Conservation (phyloP, 352 stramenopile genomes). For the Phytophthora uliginosa region DNA sequence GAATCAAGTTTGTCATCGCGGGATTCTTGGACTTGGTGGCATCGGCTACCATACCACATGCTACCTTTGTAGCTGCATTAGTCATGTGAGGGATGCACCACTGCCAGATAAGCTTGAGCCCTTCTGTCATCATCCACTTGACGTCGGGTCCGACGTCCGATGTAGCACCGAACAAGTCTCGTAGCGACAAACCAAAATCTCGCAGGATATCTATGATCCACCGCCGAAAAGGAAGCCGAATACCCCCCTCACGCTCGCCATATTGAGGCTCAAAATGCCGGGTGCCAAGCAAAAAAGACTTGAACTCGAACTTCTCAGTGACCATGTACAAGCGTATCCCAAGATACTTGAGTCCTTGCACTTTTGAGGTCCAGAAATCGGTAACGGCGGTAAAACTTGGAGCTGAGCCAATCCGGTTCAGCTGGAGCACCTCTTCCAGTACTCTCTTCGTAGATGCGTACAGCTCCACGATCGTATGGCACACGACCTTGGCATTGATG, state of each 20-base stretch:
- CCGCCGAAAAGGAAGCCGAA: slow-evolving; percentile 2
- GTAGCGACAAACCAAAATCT: slow-evolving; percentile 6
- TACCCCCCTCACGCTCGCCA: slow-evolving; percentile 13
- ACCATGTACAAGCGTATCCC: slow-evolving; percentile 17
- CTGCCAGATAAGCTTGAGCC: too few species aligned
- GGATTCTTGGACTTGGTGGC: slow-evolving; percentile 7
- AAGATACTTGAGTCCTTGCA: slow-evolving; percentile 9
- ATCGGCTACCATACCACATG: slow-evolving; percentile 12
- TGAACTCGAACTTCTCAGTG: slow-evolving; percentile 9
- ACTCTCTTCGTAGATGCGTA: slow-evolving; percentile 12
- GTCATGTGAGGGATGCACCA: too few species aligned
- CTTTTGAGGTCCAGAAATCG: slow-evolving; percentile 19
- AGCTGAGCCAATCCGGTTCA: slow-evolving; percentile 4
- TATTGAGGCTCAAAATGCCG: slow-evolving; percentile 16
- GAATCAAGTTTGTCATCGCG: slow-evolving; percentile 11
- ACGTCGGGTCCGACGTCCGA: background rate
- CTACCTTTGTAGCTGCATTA: too few species aligned
- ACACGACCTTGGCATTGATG: slow-evolving; percentile 7
- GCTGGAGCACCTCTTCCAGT: background rate
- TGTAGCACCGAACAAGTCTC: slow-evolving; percentile 14
- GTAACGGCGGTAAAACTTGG: slow-evolving; percentile 7
- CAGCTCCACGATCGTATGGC: slow-evolving; percentile 9
- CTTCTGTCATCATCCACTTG: too few species aligned
- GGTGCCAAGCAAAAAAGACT: slow-evolving; percentile 14
- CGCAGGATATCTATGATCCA: slow-evolving; percentile 14